Base-by-base conservation (phyloP, 2,329 filamentous ascomycete genomes). In the Stagonosporopsis vannaccii region DNA sequence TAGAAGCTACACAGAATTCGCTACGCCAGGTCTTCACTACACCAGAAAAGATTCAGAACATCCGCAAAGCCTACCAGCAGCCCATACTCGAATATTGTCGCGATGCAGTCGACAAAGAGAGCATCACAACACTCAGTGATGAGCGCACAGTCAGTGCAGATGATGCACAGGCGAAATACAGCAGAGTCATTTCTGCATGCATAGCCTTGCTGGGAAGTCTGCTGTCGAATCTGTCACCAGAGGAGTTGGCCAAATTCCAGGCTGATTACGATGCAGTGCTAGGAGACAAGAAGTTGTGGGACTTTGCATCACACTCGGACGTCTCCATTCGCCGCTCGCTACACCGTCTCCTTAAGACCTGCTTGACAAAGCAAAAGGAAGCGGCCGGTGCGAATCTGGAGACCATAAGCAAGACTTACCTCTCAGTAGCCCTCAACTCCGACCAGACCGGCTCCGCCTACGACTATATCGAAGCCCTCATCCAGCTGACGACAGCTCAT, bases 101-200 rank as follows among this genome's bases (percentile, higher is more conserved):
- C 52, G 87, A 91, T 68, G 91, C 92, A 5, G 85, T 95, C 37
- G 78, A 86, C 42, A 85, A 88, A 50, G 95, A 99, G 75, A 94
- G 90, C 0, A 77, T 88, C 2, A 84, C 89, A 32, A 96, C 91
- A 0, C 80, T 99, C 32, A 98, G 93, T 71, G 95, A 99, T 72
- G 91, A 96, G 76, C 85, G 94, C 22, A 91, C 87, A 0, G 91
- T 92, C 3, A 95, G 87, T 56, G 79, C 85, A 8, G 94, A 98
- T 64, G 95, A 99, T 72, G 88, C 92, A 4, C 85, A 92, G 63
- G 85, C 90, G 17, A 97, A 97, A 67, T 95, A 96, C 77, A 85
- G 87, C 58, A 85, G 95, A 42, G 92, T 97, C 4, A 81, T 86
- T n/a, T 82, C 84, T 1, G 85, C 85, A 7, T 85, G 82, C 49